Base-by-base conservation (phyloP, 176 grass and related monocot genomes). In the Phoenix dactylifera region DNA sequence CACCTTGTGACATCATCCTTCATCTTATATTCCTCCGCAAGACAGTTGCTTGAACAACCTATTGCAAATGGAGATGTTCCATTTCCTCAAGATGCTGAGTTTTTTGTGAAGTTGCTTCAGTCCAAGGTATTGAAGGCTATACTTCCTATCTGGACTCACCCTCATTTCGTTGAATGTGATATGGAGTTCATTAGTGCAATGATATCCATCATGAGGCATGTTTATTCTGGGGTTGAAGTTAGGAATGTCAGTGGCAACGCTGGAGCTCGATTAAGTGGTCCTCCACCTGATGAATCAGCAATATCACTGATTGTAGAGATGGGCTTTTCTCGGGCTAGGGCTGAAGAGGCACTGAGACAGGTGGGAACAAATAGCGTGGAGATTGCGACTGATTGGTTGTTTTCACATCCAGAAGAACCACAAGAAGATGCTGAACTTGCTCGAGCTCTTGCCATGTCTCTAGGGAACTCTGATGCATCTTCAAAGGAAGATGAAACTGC, bases 381-480 rank as follows among this genome's bases (percentile, higher is more conserved):
- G 73, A 83, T 88, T 71, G 93, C 93, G 63, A 92, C 88, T 71
- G 93, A 98, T 69, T 98, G 93, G 87, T 77, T 98, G 58, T 92
- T 98, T 75, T 81, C 93, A 71, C 84, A 98, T 68, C 93, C 84
- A 20, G 93, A 98, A 59, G 88, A 98, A 80, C 87, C 84, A 50
- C 88, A 91, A 79, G 93, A 89, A 50, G 87, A 98, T 79, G 93
- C 85, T 72, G 93, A 98, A 69, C 93, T 98, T 77, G 93, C 93
- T 83, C 78, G 87, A 39, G 93, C 93, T 67, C 87, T 98, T 55
- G 93, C 87, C 55, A 98, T 98, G 88, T 98, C 87, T 64, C 60
- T 98, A 60, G 93, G 87, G 28, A 92, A 78, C 80, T 88, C 83
- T 68, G 87, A 82, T 76, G 59, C 69, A 16, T 67, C 77, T 60